Evolutionary conservation across 1,139 yeast species (phyloP).

Genomic region (Protomyces gravidus): DNA sequence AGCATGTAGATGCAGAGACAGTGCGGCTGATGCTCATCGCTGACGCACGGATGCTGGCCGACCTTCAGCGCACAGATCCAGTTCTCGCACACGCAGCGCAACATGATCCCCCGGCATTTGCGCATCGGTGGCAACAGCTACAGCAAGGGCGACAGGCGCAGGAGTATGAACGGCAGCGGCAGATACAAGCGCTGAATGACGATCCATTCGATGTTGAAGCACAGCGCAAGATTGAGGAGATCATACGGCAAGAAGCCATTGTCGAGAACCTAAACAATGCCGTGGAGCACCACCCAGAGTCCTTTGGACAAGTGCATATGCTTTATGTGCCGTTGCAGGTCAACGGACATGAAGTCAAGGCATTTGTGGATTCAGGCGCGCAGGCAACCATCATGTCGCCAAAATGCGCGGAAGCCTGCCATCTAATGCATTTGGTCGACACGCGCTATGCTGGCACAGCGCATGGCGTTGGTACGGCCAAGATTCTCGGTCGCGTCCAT

Average conservation of each 20-base stretch:
- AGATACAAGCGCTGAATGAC: constrained; percentile 42
- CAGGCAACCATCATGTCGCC: constrained; percentile 82
- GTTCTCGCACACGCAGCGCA: constrained; percentile 39
- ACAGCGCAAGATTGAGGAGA: constrained; percentile 62
- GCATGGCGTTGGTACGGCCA: constrained; percentile 80
- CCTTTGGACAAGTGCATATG: constrained; percentile 79
- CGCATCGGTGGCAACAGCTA: constrained; percentile 3
- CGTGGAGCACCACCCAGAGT: constrained; percentile 80
- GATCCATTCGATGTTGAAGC: constrained; percentile 74
- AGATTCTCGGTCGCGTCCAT: constrained; percentile 78
- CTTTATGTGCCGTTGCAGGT: constrained; percentile 71
- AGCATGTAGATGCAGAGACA: constrained; percentile 36
- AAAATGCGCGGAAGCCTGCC: constrained; percentile 65
- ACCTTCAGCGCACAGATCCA: constrained; percentile 19
- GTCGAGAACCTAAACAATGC: constrained; percentile 77
- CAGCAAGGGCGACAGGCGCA: constrained; percentile 15
- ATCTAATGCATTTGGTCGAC: constrained; percentile 72
- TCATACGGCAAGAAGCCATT: constrained; percentile 60
- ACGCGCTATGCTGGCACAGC: constrained; percentile 76
- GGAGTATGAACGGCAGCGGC: constrained; percentile 19
- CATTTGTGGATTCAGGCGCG: constrained; percentile 96
- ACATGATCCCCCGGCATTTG: constrained; percentile 37
- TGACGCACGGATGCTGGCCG: constrained; percentile 24
- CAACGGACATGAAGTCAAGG: constrained; percentile 76
- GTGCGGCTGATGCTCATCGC: constrained; percentile 41